Percentiles rank a stretch among this genome's conserved stretches.
These are phyloP conservation scores for Phellopilus nigrolimitatus DNA, from an alignment of 1,284 basidiomycete species.

Conservation along the genomic window DNA sequence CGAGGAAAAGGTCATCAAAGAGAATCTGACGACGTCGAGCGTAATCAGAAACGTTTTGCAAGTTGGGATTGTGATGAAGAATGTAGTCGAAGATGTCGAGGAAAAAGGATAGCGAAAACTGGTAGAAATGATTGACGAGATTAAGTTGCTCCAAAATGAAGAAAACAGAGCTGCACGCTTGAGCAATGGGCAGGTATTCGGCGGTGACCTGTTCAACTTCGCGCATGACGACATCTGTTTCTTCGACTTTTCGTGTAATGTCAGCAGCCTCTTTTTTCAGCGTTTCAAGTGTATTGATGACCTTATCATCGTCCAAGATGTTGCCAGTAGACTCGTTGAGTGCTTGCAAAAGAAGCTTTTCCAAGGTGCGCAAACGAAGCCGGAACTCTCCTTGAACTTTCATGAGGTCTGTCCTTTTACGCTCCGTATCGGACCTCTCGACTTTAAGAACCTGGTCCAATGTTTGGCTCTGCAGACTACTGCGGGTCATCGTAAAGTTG, in stretches of 20 bases:
- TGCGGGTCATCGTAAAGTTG: conserved; percentile 99
- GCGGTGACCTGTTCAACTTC: conserved; percentile 95
- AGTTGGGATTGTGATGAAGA: conserved; percentile 86
- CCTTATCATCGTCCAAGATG: conserved; percentile 98
- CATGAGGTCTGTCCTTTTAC: conserved; percentile 96
- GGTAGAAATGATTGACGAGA: conserved; percentile 96
- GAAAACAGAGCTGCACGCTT: conserved; percentile 96
- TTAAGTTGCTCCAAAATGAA: conserved; percentile 96
- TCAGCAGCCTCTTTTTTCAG: conserved; percentile 97
- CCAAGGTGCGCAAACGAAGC: conserved; percentile 86
- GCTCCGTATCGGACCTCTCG: conserved; percentile 95
- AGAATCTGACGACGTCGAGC: conserved; percentile 76
- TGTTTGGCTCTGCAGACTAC: conserved; percentile 97
- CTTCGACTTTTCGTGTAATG: conserved; percentile 94
- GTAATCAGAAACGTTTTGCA: conserved; percentile 75
- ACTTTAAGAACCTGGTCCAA: conserved; percentile 96
- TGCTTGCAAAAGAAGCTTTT: conserved; percentile 90
- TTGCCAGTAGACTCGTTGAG: conserved; percentile 97
- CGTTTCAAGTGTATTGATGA: conserved; percentile 95
- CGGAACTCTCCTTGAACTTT: conserved; percentile 99
- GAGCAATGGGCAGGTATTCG: conserved; percentile 92
- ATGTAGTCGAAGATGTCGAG: conserved; percentile 97
- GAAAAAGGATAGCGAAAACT: conserved; percentile 98
- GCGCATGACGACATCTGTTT: conserved; percentile 93
- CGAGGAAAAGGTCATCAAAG: conserved; percentile 87